A percentile compares a stretch with the other conserved stretches of the same genome.
These are phyloP conservation scores for Colletotrichum siamense DNA, from an alignment of 2,329 filamentous ascomycete species.

Conservation along the genomic window DNA sequence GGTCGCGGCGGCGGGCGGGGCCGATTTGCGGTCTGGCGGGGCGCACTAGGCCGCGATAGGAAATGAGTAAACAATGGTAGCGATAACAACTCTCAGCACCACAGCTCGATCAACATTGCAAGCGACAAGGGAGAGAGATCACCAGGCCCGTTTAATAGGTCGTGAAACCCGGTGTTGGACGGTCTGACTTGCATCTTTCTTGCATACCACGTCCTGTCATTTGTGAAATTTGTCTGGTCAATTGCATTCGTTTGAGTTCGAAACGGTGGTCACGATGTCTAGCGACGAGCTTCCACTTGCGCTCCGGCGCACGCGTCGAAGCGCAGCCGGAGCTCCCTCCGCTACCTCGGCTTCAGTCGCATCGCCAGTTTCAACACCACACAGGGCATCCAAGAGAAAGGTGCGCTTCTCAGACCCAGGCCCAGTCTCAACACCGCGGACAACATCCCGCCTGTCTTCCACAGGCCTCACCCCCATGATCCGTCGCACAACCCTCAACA, in stretches of 20 bases:
- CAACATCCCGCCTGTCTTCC: slow-evolving; percentile 28
- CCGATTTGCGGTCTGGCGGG: not conserved
- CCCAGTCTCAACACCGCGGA: slow-evolving; percentile 31
- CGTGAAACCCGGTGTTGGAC: not conserved
- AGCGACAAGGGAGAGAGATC: not conserved
- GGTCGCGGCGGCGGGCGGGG: slow-evolving; percentile 5
- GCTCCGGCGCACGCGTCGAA: slow-evolving; percentile 59
- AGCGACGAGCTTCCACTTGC: slow-evolving; percentile 57
- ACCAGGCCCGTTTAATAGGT: not conserved
- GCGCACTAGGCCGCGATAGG: slow-evolving; percentile 42
- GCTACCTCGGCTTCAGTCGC: not conserved
- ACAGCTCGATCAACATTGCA: not conserved
- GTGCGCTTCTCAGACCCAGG: slow-evolving; percentile 68
- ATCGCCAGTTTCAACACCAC: slow-evolving; percentile 24
- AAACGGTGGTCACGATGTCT: slow-evolving; percentile 32
- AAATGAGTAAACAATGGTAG: slow-evolving; percentile 51
- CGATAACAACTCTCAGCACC: slow-evolving; percentile 17
- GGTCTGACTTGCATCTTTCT: not conserved
- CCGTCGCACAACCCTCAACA: slow-evolving; percentile 51
- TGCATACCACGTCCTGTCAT: not conserved
- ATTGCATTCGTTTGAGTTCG: not conserved
- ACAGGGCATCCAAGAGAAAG: slow-evolving; percentile 42
- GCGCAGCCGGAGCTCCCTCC: slow-evolving; percentile 5
- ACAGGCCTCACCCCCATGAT: slow-evolving; percentile 67
- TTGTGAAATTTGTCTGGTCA: not conserved